These are phyloP conservation scores for Phanerodontia chrysosporium DNA, from an alignment of 768 basidiomycete species.

Conservation along the genomic window DNA sequence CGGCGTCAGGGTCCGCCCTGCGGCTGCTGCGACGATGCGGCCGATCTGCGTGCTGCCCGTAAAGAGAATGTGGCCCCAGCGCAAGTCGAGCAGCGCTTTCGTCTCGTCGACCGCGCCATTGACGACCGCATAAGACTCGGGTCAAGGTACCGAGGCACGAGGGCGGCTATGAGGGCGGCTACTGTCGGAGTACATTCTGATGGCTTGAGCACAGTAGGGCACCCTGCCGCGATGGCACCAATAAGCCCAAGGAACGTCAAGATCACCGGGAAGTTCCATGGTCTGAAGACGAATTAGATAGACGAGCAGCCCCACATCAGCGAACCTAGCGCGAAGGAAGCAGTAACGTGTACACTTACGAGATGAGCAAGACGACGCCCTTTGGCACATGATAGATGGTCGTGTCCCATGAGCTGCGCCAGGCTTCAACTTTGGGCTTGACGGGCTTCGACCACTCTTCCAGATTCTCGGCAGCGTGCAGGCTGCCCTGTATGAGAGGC, in stretches of 20 bases:
- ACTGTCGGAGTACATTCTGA: constrained; percentile 55
- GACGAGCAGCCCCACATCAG: not conserved
- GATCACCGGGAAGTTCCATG: constrained; percentile 64
- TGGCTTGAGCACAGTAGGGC: constrained; percentile 58
- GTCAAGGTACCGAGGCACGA: constrained; percentile 55
- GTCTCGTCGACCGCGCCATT: constrained; percentile 40
- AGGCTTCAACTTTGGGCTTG: constrained; percentile 31
- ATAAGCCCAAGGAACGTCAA: constrained; percentile 51
- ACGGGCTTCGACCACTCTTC: constrained; percentile 55
- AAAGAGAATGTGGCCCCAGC: constrained; percentile 38
- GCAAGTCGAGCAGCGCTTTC: constrained; percentile 29
- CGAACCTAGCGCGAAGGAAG: not conserved
- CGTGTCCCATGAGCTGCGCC: constrained; percentile 49
- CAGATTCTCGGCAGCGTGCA: constrained; percentile 45
- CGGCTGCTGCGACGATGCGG: constrained; percentile 34
- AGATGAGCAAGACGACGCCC: constrained; percentile 56
- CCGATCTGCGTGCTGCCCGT: constrained; percentile 31
- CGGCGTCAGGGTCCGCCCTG: constrained; percentile 39
- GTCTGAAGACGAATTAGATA: constrained; percentile 31
- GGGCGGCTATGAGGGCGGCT: constrained; percentile 44
- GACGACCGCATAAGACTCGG: constrained; percentile 46
- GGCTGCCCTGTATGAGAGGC: constrained; percentile 34
- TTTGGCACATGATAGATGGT: constrained; percentile 52
- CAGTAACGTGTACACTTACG: constrained; percentile 35
- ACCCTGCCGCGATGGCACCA: constrained; percentile 74